Conservation (phyloP, 2,329 filamentous ascomycete genomes). For the Rutstroemia sydowiana region DNA sequence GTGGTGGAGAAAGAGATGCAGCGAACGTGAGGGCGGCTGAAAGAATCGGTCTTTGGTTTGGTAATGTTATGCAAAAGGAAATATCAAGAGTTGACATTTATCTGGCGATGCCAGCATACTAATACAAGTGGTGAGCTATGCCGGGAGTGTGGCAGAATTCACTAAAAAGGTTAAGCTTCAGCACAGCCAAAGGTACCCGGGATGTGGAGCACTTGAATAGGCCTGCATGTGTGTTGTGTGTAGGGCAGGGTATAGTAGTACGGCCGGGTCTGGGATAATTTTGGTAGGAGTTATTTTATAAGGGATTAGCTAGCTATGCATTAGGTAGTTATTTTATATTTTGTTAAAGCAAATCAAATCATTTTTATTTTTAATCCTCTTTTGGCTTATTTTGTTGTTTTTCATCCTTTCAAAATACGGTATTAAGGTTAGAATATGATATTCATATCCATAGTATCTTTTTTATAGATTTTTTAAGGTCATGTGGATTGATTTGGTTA, state of each 20-base stretch:
- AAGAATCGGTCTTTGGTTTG: neutral
- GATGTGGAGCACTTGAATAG: constrained; percentile 10
- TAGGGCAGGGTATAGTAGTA: constrained; percentile 8
- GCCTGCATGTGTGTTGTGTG: constrained; percentile 4
- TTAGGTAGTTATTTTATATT: too few relatives aligned
- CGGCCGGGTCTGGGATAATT: constrained; percentile 7
- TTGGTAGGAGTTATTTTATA: constrained; percentile 6
- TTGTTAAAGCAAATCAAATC: too few relatives aligned
- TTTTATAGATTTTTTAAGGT: too few relatives aligned
- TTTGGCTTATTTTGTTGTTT: too few relatives aligned
- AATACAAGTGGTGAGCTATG: constrained; percentile 24
- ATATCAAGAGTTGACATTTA: constrained; percentile 10
- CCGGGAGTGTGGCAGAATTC: constrained; percentile 10
- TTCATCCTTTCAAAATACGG: too few relatives aligned
- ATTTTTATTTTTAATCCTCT: too few relatives aligned
- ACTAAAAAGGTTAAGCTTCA: constrained; percentile 10
- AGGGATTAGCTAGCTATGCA: neutral
- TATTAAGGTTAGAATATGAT: too few relatives aligned
- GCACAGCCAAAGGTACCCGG: constrained; percentile 15
- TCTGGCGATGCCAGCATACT: constrained; percentile 25
- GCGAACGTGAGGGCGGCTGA: constrained; percentile 9
- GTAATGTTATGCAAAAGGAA: constrained; percentile 11
- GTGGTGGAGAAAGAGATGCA: constrained; percentile 15
- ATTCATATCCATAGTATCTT: too few relatives aligned
- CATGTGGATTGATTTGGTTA: too few relatives aligned